A percentile compares a stretch with the other conserved stretches of the same genome.
Conservation (phyloP, 257 asterid genomes). For the Echium plantagineum region DNA sequence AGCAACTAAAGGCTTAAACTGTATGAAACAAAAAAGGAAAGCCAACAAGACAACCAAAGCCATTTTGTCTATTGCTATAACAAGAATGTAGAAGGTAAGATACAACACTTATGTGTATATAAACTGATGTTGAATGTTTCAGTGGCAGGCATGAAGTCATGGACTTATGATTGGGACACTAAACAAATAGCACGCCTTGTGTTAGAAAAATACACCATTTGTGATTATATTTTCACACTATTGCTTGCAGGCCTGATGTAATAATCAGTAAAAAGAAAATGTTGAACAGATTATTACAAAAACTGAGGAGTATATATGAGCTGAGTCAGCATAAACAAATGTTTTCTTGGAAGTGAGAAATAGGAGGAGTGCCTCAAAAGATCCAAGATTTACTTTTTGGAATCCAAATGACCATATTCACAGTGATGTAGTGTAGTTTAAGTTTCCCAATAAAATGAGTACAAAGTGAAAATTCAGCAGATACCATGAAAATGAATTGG, state of each 20-base stretch:
- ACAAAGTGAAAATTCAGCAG: constrained; percentile 14
- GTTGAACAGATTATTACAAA: constrained; percentile 2
- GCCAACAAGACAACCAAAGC: constrained; percentile 25
- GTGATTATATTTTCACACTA: constrained; percentile 9
- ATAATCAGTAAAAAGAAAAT: constrained; percentile 8
- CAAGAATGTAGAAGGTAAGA: constrained; percentile 9
- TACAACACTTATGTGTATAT: not conserved
- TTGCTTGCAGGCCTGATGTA: constrained; percentile 18
- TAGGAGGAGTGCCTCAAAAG: constrained; percentile 7
- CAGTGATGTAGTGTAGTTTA: not conserved
- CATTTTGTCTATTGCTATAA: constrained; percentile 9
- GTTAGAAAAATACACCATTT: constrained; percentile 4
- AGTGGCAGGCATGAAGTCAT: constrained; percentile 37
- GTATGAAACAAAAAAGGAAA: constrained; percentile 18
- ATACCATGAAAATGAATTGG: constrained; percentile 13
- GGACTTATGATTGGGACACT: constrained; percentile 24
- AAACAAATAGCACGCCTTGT: constrained; percentile 35
- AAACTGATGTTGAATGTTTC: not conserved
- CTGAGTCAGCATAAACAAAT: constrained; percentile 17
- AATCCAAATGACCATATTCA: not conserved
- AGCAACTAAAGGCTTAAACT: constrained; percentile 21
- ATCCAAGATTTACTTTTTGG: constrained; percentile 4
- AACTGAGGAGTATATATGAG: not conserved
- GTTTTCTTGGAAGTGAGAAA: constrained; percentile 16
- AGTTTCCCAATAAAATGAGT: constrained; percentile 16